Evolutionary conservation across 768 basidiomycete species (phyloP), one percentile per base, ranked within the genome.

Genomic region (Lentinula raphanica): DNA sequence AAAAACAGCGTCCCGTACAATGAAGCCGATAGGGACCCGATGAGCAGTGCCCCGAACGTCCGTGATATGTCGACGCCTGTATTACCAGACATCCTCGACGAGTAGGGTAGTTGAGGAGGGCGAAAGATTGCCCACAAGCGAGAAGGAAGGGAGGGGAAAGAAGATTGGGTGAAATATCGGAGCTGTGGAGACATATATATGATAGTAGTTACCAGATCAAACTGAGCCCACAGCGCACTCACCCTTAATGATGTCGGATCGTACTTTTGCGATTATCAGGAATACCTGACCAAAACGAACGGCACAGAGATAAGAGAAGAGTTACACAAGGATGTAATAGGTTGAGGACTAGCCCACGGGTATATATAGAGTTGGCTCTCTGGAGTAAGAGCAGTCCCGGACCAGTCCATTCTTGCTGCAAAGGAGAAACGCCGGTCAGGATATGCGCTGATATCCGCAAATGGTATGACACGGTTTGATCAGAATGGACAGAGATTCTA

Each of bases 41-140:
- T 25, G 21, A 78, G 63, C 1, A 78, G 63, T 3, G 76, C 72
- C 27, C 76, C 76, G 56, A 69, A 74, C 13, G 73, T 72, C 46
- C 58, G 66, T 23, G 71, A 60, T 31, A 77, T 65, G 51, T 71
- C 69, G 21, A 35, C 19, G 23, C 3, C 17, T 17, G 8, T 6
- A 44, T 64, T 58, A 25, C 25, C 31, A 27, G 51, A 53, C 49
- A 54, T 59, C 12, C n/a, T 32, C 25, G 42, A 45, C n/a, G n/a
- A n/a, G n/a, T n/a, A n/a, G 17, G 21, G 27, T 8, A 35, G 32
- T 35, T 35, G 32, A 35, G 32, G 3, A 35, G 13, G 5, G 32
- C n/a, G n/a, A n/a, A n/a, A n/a, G n/a, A n/a, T n/a, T n/a, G n/a
- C n/a, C n/a, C n/a, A n/a, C n/a, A n/a, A n/a, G n/a, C n/a, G 32